A percentile compares a stretch with the other conserved stretches of the same genome.
These are phyloP conservation scores for Botrytis sinoallii DNA, from an alignment of 2,329 filamentous ascomycete genomes.

Conservation along the genomic window DNA sequence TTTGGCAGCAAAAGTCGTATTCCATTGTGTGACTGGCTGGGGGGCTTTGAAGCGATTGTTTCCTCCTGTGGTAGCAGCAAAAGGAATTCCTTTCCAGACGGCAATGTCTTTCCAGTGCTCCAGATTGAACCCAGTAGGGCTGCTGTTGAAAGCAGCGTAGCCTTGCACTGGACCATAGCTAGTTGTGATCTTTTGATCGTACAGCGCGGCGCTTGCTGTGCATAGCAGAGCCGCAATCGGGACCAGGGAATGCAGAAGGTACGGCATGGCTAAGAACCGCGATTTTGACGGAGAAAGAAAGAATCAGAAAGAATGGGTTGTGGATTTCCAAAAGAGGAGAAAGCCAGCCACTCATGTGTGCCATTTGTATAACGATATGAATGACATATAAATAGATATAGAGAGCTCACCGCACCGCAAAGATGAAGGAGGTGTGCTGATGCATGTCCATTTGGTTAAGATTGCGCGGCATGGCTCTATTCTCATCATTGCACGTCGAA, in stretches of 20 bases:
- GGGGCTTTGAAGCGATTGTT: constrained; percentile 39
- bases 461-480: not conserved
- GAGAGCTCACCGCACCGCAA: not conserved
- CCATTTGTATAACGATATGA: not conserved
- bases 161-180: constrained; percentile 22
- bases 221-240: not conserved
- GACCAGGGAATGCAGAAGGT: not conserved
- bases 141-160: constrained; percentile 21
- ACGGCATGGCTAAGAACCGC: not conserved
- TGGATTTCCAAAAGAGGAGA: not conserved
- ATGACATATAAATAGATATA: not conserved
- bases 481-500: not conserved
- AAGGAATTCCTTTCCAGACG: constrained; percentile 11
- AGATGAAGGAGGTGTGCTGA: not conserved
- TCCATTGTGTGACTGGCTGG: constrained; percentile 29
- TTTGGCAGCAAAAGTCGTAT: constrained; percentile 31
- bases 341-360: not conserved
- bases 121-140: constrained; percentile 17
- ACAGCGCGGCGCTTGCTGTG: constrained; percentile 7
- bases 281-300: not conserved
- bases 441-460: not conserved
- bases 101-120: constrained; percentile 32
- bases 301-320: not conserved
- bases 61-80: constrained; percentile 40
- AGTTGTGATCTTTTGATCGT: constrained; percentile 21